Percentiles rank a stretch among this genome's conserved stretches.
phyloP scores from a whole-genome alignment of 73 alveolate species.

The Paramecium biaurelia region DNA sequence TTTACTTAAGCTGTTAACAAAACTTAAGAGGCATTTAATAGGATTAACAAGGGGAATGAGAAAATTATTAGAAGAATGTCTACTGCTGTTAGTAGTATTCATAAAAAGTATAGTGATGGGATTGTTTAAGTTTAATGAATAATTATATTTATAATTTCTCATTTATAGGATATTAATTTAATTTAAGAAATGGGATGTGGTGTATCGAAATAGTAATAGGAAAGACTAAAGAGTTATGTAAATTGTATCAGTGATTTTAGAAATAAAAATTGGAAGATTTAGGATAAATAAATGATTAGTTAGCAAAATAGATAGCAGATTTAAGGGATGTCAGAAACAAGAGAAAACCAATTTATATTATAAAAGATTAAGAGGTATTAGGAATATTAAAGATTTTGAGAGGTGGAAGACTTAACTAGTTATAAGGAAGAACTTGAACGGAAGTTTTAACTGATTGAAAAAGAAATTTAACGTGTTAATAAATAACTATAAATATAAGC shows the following conservation, averaged over 20 bases:
- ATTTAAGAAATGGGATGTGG: slow-evolving; percentile 25
- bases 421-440: not conserved
- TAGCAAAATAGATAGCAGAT: not conserved
- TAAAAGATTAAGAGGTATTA: slow-evolving; percentile 11
- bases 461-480: not conserved
- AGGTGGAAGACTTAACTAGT: not conserved
- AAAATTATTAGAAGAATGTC: not conserved
- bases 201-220: not conserved
- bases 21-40: not conserved
- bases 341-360: not conserved
- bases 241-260: not conserved
- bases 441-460: not conserved
- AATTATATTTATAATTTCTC: not conserved
- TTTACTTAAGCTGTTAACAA: not conserved
- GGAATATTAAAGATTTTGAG: not conserved
- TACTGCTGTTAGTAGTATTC: not conserved
- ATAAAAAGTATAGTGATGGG: not conserved
- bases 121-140: not conserved
- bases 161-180: not conserved
- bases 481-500: not conserved
- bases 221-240: not conserved
- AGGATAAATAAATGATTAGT: not conserved
- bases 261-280: not conserved
- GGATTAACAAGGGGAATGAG: not conserved
- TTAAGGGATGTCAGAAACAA: not conserved